A percentile compares a stretch with the other conserved stretches of the same genome.
Conservation (phyloP, 257 asterid genomes). For the Vinca minor region DNA sequence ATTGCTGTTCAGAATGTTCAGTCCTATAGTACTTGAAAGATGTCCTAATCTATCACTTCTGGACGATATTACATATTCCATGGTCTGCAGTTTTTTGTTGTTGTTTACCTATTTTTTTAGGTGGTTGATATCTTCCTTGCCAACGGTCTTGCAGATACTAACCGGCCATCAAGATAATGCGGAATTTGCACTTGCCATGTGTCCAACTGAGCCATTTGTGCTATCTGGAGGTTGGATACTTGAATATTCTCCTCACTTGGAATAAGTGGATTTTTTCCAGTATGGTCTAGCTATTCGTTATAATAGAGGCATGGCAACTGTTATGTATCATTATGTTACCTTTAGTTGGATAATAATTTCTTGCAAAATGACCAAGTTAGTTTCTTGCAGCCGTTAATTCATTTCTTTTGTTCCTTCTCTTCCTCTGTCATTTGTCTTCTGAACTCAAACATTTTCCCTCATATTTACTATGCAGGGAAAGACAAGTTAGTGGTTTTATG, state of each 20-base stretch:
- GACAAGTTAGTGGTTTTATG: conserved; percentile 82
- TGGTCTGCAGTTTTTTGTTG: background rate
- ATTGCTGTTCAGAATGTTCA: background rate
- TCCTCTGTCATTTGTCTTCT: background rate
- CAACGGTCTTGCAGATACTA: conserved; percentile 49
- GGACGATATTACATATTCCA: background rate
- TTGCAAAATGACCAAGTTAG: too few relatives aligned
- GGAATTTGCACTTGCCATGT: conserved; percentile 83
- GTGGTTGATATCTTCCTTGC: conserved; percentile 15
- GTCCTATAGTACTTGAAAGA: background rate
- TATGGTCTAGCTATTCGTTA: background rate
- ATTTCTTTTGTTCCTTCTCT: conserved; percentile 3
- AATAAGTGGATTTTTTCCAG: background rate
- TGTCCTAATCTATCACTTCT: too few relatives aligned
- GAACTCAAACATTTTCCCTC: background rate
- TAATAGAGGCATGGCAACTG: background rate
- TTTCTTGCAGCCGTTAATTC: background rate
- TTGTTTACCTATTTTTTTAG: conserved; percentile 3
- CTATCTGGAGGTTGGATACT: conserved; percentile 74
- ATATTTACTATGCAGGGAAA: conserved; percentile 49
- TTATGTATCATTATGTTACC: background rate
- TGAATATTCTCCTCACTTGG: background rate
- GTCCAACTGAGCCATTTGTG: conserved; percentile 83
- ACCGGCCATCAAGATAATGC: conserved; percentile 90
- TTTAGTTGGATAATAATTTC: conserved; percentile 1